Evolutionary conservation across 2,329 filamentous ascomycete species (phyloP), one percentile per base, ranked within the genome.

Genomic region (Fusarium devonianum): DNA sequence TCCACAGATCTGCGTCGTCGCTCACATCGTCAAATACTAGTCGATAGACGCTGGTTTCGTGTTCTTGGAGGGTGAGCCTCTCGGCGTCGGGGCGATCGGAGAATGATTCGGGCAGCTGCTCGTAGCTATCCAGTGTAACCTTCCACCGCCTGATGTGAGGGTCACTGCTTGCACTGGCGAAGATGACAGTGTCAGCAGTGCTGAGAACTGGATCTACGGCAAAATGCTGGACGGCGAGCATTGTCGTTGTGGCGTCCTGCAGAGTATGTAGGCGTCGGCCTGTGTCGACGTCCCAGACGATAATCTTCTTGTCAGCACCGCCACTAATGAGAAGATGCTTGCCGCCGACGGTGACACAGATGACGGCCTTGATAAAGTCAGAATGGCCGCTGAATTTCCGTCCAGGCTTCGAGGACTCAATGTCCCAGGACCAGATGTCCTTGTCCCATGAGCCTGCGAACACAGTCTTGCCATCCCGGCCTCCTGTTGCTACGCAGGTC

Each of bases 401-500:
- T n/a, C 75, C 77, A 1, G 76, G 73, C 21, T 76, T 69, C 32
- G 76, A 78, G 4, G 83, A 83, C 13, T 79, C 75, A 22, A 87
- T 75, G 63, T 89, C 80, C 89, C 91, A 97, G 22, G 88, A 89
- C 86, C 92, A 96, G 49, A 97, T 82, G 14, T 84, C 81, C 74
- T 96, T 96, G 74, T 99, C 93, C 94, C 94, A 99, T 50, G 87
- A 94, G 23, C 92, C 93, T 17, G 91, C 91, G 70, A 91, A 97
- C 9, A 97, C 68, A 1, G 80, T 88, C 39, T 70, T 72, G 51
- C 77, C 78, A 18, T 74, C 74, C 4, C 76, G 69, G 11, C 84
- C 81, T 33, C 83, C 86, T 25, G 90, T 77, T 12, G 88, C 84
- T 19, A 96, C 73, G 60, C 88, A 89, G 8, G 90, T 93, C 8